Conservation (phyloP, 2,329 filamentous ascomycete genomes). For the Coniosporium tulheliwenetii region DNA sequence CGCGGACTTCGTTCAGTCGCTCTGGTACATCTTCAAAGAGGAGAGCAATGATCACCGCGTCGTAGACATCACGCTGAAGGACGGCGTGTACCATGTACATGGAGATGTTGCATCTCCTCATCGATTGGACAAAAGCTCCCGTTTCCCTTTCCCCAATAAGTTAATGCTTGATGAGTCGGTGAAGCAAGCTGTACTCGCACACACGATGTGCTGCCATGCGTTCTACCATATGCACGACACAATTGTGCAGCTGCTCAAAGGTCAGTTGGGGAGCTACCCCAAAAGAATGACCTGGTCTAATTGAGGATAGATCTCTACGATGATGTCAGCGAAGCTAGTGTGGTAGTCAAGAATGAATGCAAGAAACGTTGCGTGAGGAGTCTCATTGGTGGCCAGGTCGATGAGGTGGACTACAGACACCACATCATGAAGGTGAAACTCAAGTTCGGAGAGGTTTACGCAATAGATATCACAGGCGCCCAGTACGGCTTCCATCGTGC, state of each 20-base stretch:
- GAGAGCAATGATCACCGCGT: neutral
- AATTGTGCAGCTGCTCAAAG: too few relatives aligned
- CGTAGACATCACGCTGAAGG: too few relatives aligned
- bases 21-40: constrained; percentile 4
- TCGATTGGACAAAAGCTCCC: neutral
- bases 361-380: neutral
- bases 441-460: constrained; percentile 3
- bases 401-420: constrained; percentile 1
- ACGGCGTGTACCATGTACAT: too few relatives aligned
- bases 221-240: too few relatives aligned
- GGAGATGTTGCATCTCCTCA: too few relatives aligned
- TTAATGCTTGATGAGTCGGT: too few relatives aligned
- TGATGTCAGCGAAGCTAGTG: neutral
- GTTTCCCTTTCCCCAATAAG: constrained; percentile 2
- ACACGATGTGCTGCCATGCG: too few relatives aligned
- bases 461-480: constrained; percentile 5
- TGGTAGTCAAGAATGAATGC: constrained; percentile 1
- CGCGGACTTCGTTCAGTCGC: constrained; percentile 5
- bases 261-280: too few relatives aligned
- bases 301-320: constrained; percentile 2
- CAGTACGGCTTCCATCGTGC: constrained; percentile 6
- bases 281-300: neutral
- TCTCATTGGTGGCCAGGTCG: neutral
- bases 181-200: too few relatives aligned
- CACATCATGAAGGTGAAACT: constrained; percentile 2